Evolutionary conservation across 495 filamentous ascomycete genomes (phyloP), one percentile per base, ranked within the genome.

Genomic region (Xylaria venustula): DNA sequence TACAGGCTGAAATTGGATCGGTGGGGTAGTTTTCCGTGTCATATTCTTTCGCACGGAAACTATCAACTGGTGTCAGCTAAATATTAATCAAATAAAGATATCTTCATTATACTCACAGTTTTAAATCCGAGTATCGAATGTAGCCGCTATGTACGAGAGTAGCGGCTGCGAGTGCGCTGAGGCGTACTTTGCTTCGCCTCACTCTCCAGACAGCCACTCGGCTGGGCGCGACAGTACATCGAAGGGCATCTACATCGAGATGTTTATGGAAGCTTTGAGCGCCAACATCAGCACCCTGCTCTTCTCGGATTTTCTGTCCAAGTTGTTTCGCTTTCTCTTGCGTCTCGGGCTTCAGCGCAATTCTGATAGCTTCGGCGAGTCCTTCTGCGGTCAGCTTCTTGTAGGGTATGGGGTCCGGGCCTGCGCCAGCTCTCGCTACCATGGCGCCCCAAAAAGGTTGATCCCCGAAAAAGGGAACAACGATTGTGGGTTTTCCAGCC

Each of bases 401-500:
- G 70, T 86, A 81, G 0, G 88, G 87, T 58, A 92, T 88, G 0
- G 90, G 90, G 0, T 71, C 63, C 0, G 90, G 90, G 3, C 90
- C 90, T 1, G 90, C 90, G 5, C 88, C 87, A 17, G 89, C 85
- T 45, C 73, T 77, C 2, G 86, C 85, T 20, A 93, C 83, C 81
- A 93, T 90, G 1, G 82, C 75, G 17, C 90, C 90, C 90, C 90
- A 93, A 61, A 92, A 93, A 1, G 88, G 87, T 67, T 93, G 90
- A 57, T 93, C 90, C 4, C 90, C 90, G 65, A 94, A 93, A 75
- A 94, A 94, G 0, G 90, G 90, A 8, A 94, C 84, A 23, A 94
- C 80, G 1, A 90, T 80, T 0, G 90, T 93, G 3, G 90, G 90
- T 36, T 83, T 81, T 1, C 87, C 89, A 0, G 80, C 72, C 2